Percentiles rank a stretch among this genome's conserved stretches.
Evolutionary conservation across 768 basidiomycete species (phyloP).

Genomic region (Boletus pseudo-olivaceus): DNA sequence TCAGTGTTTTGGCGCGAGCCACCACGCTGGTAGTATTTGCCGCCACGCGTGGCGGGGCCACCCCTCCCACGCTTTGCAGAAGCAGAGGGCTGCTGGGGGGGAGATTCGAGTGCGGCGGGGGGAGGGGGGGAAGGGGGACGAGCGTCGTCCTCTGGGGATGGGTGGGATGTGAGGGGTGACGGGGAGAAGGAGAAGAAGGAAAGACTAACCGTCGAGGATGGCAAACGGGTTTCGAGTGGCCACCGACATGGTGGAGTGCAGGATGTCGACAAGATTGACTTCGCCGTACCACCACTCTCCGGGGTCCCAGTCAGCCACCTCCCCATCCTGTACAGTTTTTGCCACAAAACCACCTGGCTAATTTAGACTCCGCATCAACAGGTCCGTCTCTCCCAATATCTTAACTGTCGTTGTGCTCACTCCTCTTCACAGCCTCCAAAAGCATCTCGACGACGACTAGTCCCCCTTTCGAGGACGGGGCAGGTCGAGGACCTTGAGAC

Average conservation of each 20-base stretch:
- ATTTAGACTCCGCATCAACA: conserved; percentile 35
- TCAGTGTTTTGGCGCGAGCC: conserved; percentile 42
- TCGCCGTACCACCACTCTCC: conserved; percentile 5
- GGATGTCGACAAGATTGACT: background rate
- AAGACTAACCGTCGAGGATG: conserved; percentile 66
- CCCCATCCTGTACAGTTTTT: conserved; percentile 35
- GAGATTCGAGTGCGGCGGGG: conserved; percentile 22
- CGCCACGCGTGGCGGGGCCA: conserved; percentile 62
- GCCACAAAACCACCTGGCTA: conserved; percentile 23
- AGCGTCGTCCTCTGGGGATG: conserved; percentile 43
- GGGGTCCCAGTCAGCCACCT: conserved; percentile 49
- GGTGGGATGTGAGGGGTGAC: background rate
- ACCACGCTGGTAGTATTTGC: conserved; percentile 69
- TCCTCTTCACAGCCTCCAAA: conserved; percentile 52
- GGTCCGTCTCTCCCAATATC: conserved; percentile 33
- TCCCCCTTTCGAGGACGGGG: conserved; percentile 66
- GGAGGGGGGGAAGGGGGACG: conserved; percentile 39
- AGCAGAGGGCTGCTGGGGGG: conserved; percentile 34
- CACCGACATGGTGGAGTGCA: conserved; percentile 67
- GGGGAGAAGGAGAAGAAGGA: background rate
- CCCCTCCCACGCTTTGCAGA: conserved; percentile 46
- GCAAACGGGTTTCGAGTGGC: conserved; percentile 85
- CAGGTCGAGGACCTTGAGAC: conserved; percentile 85
- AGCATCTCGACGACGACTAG: conserved; percentile 88
- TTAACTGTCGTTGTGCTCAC: conserved; percentile 1